Base-by-base conservation (phyloP, 768 basidiomycete genomes). In the Dacryopinax spathularia region DNA sequence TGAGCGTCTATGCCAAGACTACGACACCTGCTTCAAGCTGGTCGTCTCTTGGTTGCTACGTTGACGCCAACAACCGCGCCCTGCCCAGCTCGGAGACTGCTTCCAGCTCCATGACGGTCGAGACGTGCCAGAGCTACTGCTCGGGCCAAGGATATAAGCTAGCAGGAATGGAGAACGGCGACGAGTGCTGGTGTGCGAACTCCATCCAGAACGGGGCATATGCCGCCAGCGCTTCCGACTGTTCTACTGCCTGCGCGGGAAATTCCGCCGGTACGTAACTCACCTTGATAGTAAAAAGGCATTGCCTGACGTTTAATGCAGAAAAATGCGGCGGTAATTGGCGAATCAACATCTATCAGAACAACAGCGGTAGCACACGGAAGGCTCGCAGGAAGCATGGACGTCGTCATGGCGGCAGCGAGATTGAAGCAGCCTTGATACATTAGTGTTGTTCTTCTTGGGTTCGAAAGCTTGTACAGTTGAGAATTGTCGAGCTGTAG, bases 91-190 rank as follows among this genome's bases (percentile, higher is more conserved):
- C 66, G 2, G 62, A 64, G 43, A 63, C 62, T 10, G 63, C 66
- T 1, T 20, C 63, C 1, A 66, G 20, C 34, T 2, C 25, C 25
- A 65, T 70, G 69, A 73, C 70, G 12, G 65, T 62, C 33, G 64
- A 67, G 41, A 48, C 37, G 1, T 73, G 72, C 62, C 64, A 70
- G 36, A 29, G 64, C 60, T 68, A 64, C 41, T 74, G 73, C 66
- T 33, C 60, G 0, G 25, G 60, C n/a, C 61, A 65, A 34, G 66
- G 66, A 7, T 70, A 66, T 67, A 56, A 62, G 2, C 56, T 67
- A 37, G 72, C 71, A 37, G 72, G 36, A 10, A 44, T 66, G 13
- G 60, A 66, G 48, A 61, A 66, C 36, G 63, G 59, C 31, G 34
- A 41, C 22, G 67, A 68, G 25, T 68, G 67, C 56, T 68, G 65